Percentiles rank a stretch among this genome's conserved stretches.
Evolutionary conservation across 306 rosid species (phyloP).

Genomic region (Medicago lupulina): DNA sequence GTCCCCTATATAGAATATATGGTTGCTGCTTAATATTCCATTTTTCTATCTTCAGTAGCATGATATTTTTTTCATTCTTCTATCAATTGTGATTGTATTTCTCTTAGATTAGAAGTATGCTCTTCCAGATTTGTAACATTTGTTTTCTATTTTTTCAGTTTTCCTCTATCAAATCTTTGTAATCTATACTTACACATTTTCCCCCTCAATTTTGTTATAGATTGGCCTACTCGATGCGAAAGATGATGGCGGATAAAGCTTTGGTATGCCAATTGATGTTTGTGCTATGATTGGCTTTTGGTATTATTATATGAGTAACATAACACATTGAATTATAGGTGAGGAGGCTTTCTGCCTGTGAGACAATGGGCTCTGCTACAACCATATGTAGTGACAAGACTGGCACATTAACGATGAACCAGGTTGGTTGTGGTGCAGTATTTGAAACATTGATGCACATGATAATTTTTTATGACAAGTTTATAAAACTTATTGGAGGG

Average conservation of each 20-base stretch:
- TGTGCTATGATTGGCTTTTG: slow-evolving; percentile 29
- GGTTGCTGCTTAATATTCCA: neutral
- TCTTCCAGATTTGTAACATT: neutral
- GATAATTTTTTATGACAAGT: slow-evolving; percentile 16
- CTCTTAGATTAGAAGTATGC: neutral
- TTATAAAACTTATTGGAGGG: slow-evolving; percentile 4
- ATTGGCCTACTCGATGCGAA: slow-evolving; percentile 95
- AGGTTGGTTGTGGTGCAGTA: slow-evolving; percentile 55
- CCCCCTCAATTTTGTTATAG: slow-evolving; percentile 50
- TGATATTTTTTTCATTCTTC: slow-evolving; percentile 3
- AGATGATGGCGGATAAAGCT: slow-evolving; percentile 99
- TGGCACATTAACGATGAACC: slow-evolving; percentile 88
- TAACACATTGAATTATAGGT: slow-evolving; percentile 58
- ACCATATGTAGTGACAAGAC: slow-evolving; percentile 99
- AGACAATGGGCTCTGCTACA: slow-evolving; percentile 99
- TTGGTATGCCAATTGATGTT: slow-evolving; percentile 68
- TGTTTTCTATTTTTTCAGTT: neutral
- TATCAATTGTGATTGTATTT: slow-evolving; percentile 14
- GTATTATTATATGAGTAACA: slow-evolving; percentile 13
- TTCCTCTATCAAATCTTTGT: slow-evolving; percentile 2
- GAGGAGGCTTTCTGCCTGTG: slow-evolving; percentile 98
- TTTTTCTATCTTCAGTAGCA: slow-evolving; percentile 17
- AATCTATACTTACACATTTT: slow-evolving; percentile 17
- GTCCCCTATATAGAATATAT: slow-evolving; percentile 3
- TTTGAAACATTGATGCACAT: slow-evolving; percentile 30